A percentile compares a stretch with the other conserved stretches of the same genome.
Evolutionary conservation across 495 filamentous ascomycete species (phyloP).

Genomic region (Xylaria nigripes): DNA sequence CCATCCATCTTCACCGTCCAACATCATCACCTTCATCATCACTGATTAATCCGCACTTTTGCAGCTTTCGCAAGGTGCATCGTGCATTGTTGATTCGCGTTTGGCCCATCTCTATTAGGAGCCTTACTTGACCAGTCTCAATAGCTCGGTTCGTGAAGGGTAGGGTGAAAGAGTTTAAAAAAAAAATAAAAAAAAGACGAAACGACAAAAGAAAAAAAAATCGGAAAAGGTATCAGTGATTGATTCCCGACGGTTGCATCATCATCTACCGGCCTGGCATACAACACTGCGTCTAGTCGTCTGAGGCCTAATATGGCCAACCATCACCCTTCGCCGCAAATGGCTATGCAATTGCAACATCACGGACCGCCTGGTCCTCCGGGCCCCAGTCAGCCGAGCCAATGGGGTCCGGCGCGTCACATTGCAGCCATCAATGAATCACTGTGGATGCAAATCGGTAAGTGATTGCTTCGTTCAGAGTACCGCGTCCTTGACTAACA

Average conservation of each 20-base stretch:
- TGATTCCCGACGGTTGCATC: neutral
- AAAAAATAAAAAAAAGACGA: neutral
- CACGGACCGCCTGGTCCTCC: constrained; percentile 42
- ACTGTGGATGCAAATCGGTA: constrained; percentile 94
- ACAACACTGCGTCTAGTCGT: neutral
- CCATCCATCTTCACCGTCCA: neutral
- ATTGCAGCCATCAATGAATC: constrained; percentile 60
- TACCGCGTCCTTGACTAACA: constrained; percentile 18
- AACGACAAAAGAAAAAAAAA: neutral
- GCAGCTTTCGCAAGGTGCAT: neutral
- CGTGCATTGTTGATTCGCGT: neutral
- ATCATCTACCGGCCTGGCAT: neutral
- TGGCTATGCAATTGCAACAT: constrained; percentile 52
- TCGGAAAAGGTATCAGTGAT: neutral
- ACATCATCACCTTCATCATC: neutral
- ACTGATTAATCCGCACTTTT: neutral
- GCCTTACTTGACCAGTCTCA: neutral
- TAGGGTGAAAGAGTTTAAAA: neutral
- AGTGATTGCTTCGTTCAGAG: constrained; percentile 15
- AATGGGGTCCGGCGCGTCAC: constrained; percentile 37
- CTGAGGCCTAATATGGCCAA: constrained; percentile 37
- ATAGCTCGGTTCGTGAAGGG: neutral
- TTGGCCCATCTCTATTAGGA: neutral
- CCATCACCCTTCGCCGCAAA: constrained; percentile 49
- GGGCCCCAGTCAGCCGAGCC: constrained; percentile 23